phyloP scores from a whole-genome alignment of 371 early-diverging fungal species.

The Nosema muscidifuracis region DNA sequence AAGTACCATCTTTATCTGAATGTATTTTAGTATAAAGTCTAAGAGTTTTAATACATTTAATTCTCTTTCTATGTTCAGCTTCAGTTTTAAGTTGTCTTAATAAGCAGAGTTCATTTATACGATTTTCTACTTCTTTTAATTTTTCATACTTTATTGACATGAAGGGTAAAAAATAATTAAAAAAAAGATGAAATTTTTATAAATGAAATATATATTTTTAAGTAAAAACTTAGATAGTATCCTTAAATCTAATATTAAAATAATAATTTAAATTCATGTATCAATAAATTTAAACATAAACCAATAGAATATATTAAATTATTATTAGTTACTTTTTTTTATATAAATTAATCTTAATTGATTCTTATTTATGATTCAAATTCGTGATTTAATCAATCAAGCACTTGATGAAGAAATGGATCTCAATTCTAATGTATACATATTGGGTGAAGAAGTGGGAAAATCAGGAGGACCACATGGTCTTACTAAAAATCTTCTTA shows the following conservation, averaged over 20 bases:
- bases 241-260: too few species aligned
- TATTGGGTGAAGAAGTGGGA: constrained; percentile 94
- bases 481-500: constrained; percentile 88
- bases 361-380: constrained; percentile 76
- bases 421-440: constrained; percentile 77
- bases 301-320: too few species aligned
- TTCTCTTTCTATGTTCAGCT: constrained; percentile 61
- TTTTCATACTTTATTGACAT: constrained; percentile 41
- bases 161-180: constrained; percentile 12
- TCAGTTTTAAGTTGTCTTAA: constrained; percentile 58
- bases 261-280: too few species aligned
- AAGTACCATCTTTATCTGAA: constrained; percentile 17
- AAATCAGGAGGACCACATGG: constrained; percentile 97
- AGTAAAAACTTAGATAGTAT: too few species aligned
- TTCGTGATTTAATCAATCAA: constrained; percentile 91
- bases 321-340: too few species aligned
- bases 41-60: constrained; percentile 57
- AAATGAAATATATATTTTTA: too few species aligned
- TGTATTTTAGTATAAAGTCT: constrained; percentile 43
- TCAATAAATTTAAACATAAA: too few species aligned
- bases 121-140: constrained; percentile 47
- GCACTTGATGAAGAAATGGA: constrained; percentile 94
- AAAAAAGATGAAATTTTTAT: neutral
- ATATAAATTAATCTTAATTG: too few species aligned
- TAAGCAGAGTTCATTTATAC: constrained; percentile 50